A percentile compares a stretch with the other conserved stretches of the same genome.
These are phyloP conservation scores for Alternaria arborescens DNA, from an alignment of 2,329 filamentous ascomycete species.

Conservation along the genomic window DNA sequence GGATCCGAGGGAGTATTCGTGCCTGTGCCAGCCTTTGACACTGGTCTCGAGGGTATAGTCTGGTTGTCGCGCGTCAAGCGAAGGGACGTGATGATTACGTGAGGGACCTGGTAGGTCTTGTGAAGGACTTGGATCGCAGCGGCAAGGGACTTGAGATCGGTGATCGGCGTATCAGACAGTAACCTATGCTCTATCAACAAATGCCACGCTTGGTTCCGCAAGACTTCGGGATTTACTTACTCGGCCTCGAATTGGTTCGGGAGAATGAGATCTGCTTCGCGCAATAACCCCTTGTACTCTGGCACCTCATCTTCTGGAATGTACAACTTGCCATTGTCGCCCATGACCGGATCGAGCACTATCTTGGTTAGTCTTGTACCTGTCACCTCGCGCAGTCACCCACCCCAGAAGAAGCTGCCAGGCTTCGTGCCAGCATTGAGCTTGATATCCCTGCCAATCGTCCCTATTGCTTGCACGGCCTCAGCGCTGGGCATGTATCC, in stretches of 20 bases:
- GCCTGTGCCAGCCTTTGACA: conserved; percentile 46
- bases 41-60: conserved; percentile 42
- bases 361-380: conserved; percentile 24
- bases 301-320: conserved; percentile 91
- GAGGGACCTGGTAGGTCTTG: conserved; percentile 76
- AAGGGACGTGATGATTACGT: conserved; percentile 92
- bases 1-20: conserved; percentile 32
- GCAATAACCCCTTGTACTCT: conserved; percentile 82
- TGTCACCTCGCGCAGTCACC: conserved; percentile 21
- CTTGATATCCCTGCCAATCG: conserved; percentile 82
- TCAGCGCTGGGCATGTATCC: conserved; percentile 92
- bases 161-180: conserved; percentile 84
- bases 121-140: conserved; percentile 81
- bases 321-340: conserved; percentile 90
- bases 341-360: conserved; percentile 98
- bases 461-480: conserved; percentile 82
- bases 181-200: conserved; percentile 61
- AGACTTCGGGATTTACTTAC: conserved; percentile 59
- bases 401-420: conserved; percentile 88
- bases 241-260: conserved; percentile 98
- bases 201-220: not conserved
- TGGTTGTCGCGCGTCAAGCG: conserved; percentile 67
- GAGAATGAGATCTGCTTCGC: conserved; percentile 86
- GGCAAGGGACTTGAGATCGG: conserved; percentile 74
- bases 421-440: conserved; percentile 68